Evolutionary conservation across 116 monocot species (phyloP).

Genomic region (Papilionanthe hybrid): DNA sequence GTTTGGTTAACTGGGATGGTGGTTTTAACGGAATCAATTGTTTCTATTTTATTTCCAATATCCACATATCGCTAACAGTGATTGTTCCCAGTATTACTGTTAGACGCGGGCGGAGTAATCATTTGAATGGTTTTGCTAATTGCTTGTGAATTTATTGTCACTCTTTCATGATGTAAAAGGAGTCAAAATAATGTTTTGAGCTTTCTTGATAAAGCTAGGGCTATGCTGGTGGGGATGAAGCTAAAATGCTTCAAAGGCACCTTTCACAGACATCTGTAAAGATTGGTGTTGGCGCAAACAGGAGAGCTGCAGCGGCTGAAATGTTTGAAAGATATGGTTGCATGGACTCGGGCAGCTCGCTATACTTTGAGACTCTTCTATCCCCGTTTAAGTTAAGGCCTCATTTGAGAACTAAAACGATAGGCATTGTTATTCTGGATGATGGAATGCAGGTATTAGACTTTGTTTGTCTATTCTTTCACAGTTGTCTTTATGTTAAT

Average conservation of each 20-base stretch:
- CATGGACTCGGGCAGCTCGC: constrained; percentile 10
- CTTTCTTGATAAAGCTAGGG: constrained; percentile 43
- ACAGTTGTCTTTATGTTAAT: background rate
- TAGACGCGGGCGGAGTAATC: background rate
- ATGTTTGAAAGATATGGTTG: constrained; percentile 50
- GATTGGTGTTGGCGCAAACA: constrained; percentile 74
- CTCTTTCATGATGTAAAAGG: background rate
- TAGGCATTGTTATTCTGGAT: constrained; percentile 64
- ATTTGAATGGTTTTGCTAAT: background rate
- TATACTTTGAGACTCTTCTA: constrained; percentile 10
- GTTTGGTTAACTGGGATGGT: background rate
- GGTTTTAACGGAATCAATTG: background rate
- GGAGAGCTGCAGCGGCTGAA: constrained; percentile 40
- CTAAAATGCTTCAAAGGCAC: constrained; percentile 70
- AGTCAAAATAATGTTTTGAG: background rate
- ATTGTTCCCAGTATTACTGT: background rate
- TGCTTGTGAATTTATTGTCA: background rate
- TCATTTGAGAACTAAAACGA: constrained; percentile 16
- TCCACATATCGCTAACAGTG: background rate
- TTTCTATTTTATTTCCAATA: background rate
- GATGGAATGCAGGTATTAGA: constrained; percentile 88
- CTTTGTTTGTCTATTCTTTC: background rate
- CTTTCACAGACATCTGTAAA: constrained; percentile 41
- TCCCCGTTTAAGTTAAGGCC: constrained; percentile 11
- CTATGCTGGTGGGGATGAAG: constrained; percentile 85